These are phyloP conservation scores for Picochlorum sp. DNA, from an alignment of 139 green algal species.

Conservation along the genomic window DNA sequence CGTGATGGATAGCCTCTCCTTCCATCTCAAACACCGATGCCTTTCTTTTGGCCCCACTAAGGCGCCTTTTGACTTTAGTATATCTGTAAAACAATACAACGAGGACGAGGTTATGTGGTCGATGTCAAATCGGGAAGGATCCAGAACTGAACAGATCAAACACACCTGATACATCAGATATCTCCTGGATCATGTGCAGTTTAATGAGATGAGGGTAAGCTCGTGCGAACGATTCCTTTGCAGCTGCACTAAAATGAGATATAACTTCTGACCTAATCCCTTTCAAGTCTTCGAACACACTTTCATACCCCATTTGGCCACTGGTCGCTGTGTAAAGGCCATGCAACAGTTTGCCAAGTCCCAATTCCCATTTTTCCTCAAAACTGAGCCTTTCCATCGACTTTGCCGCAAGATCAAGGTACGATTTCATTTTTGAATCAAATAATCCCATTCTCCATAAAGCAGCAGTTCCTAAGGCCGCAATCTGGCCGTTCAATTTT, in stretches of 20 bases:
- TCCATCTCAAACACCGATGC: slow-evolving; percentile 54
- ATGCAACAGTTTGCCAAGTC: slow-evolving; percentile 53
- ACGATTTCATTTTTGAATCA: slow-evolving; percentile 58
- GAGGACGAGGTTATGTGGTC: not conserved
- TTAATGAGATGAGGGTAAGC: slow-evolving; percentile 78
- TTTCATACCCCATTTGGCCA: slow-evolving; percentile 24
- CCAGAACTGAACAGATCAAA: not conserved
- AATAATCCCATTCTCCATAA: slow-evolving; percentile 4
- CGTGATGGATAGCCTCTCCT: slow-evolving; percentile 48
- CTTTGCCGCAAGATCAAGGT: slow-evolving; percentile 21
- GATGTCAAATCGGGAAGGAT: not conserved
- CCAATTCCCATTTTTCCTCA: slow-evolving; percentile 52
- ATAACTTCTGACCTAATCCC: slow-evolving; percentile 44
- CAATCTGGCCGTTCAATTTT: slow-evolving; percentile 27
- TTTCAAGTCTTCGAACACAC: slow-evolving; percentile 17
- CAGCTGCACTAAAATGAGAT: slow-evolving; percentile 57
- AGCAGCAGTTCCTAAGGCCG: slow-evolving; percentile 37
- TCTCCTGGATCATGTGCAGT: slow-evolving; percentile 75
- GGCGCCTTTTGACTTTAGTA: no score
- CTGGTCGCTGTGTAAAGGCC: no score
- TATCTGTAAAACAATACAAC: slow-evolving; percentile 4
- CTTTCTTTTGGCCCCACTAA: slow-evolving; percentile 20
- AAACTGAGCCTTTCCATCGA: slow-evolving; percentile 9
- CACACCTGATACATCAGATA: slow-evolving; percentile 20
- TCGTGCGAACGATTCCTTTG: slow-evolving; percentile 75